phyloP scores from a whole-genome alignment of 495 filamentous ascomycete species.

The Penicillium parvum region DNA sequence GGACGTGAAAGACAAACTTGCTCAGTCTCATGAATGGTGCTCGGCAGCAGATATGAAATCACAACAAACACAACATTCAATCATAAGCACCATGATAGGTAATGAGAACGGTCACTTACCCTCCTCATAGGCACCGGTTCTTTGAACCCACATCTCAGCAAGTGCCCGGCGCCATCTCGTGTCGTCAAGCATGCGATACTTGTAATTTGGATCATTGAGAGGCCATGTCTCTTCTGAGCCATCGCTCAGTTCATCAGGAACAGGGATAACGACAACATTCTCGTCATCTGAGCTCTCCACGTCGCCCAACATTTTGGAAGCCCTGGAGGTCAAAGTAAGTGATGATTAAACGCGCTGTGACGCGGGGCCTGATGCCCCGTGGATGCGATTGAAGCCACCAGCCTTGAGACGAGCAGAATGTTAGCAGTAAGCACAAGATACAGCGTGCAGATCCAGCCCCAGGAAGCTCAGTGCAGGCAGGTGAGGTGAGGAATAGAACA shows the following conservation, averaged over 20 bases:
- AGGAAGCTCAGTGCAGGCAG: too few relatives aligned
- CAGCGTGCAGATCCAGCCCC: too few relatives aligned
- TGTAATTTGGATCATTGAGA: slow-evolving; percentile 8
- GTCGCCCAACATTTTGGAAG: slow-evolving; percentile 2
- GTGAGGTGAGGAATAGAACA: too few relatives aligned
- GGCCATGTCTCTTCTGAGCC: slow-evolving; percentile 34
- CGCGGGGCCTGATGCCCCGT: slow-evolving; percentile 4
- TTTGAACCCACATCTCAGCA: slow-evolving; percentile 36
- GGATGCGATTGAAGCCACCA: neutral
- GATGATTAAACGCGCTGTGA: neutral
- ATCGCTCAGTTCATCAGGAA: slow-evolving; percentile 30
- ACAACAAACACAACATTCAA: neutral
- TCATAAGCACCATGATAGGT: neutral
- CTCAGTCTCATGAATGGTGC: too few relatives aligned
- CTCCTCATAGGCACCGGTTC: slow-evolving; percentile 25
- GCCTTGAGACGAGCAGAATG: neutral
- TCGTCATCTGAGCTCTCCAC: slow-evolving; percentile 12
- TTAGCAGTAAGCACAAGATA: too few relatives aligned
- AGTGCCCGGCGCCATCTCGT: slow-evolving; percentile 27
- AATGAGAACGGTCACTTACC: slow-evolving; percentile 24
- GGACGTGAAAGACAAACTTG: too few relatives aligned
- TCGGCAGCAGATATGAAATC: too few relatives aligned
- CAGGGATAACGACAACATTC: slow-evolving; percentile 27
- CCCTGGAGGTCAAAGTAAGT: neutral
- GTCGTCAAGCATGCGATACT: slow-evolving; percentile 20